Percentiles rank a stretch among this genome's conserved stretches.
phyloP scores from a whole-genome alignment of 176 grass and related monocot species.

The Thinopyrum elongatum region DNA sequence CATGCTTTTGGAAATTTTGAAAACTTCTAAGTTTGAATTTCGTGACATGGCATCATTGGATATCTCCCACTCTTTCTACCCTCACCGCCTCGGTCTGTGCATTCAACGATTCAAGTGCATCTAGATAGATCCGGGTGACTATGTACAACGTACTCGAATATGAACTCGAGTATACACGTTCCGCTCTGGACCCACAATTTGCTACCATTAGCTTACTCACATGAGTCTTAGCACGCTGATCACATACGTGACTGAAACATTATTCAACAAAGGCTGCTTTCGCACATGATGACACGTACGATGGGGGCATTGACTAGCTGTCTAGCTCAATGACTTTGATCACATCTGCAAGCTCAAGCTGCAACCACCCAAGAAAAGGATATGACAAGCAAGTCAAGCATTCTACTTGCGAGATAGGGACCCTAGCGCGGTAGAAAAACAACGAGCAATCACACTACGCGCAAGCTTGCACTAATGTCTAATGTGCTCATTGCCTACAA shows the following conservation, averaged over 20 bases:
- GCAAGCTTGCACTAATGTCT: background rate
- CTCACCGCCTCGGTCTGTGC: too few relatives aligned
- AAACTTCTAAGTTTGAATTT: too few relatives aligned
- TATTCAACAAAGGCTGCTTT: conserved; percentile 1
- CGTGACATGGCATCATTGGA: too few relatives aligned
- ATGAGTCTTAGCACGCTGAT: background rate
- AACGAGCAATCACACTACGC: background rate
- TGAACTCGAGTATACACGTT: background rate
- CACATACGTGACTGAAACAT: background rate
- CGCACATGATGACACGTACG: background rate
- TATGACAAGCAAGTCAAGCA: background rate
- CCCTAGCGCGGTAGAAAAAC: background rate
- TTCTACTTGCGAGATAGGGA: background rate
- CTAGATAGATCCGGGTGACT: background rate
- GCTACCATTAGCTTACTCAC: background rate
- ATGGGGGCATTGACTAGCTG: background rate
- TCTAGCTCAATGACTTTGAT: background rate
- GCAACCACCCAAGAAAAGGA: background rate
- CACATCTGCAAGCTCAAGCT: background rate
- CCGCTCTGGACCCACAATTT: background rate
- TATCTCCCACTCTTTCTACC: too few relatives aligned
- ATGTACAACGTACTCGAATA: background rate
- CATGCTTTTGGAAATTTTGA: too few relatives aligned
- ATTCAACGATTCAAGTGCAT: background rate
- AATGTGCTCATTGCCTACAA: background rate